Base-by-base conservation (phyloP, 768 basidiomycete species). In the Postia placenta region DNA sequence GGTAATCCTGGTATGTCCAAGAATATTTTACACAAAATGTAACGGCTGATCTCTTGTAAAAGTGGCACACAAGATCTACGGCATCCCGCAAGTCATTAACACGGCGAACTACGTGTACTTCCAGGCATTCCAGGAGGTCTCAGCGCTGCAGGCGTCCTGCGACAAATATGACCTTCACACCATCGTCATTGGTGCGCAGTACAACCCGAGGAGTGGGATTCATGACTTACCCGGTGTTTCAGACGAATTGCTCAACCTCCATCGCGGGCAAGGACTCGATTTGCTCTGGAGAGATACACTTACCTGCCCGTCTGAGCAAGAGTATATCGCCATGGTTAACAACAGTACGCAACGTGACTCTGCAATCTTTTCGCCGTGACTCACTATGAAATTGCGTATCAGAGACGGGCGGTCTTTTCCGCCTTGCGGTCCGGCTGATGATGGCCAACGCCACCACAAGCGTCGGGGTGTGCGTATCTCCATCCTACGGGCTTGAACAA, bases 91-190 rank as follows among this genome's bases (percentile, higher is more conserved):
- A 62, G 95, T 95, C 0, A 93, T 99, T 69, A 99, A 99, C 64
- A 83, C 87, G 0, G 95, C 95, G 0, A 97, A 96, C 62, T 98
- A 97, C 56, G 92, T 93, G 24, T 97, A 95, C 63, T 99, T 98
- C 61, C 78, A 91, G 38, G 95, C 94, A 0, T 93, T 85, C 63
- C 78, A 92, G 56, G 89, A 95, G 55, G 75, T 97, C 1, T 81
- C 85, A 54, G 70, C 72, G 11, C 73, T 90, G 38, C 69, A 39
- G 20, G 38, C 38, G 7, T 39, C 38, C 9, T 39, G 15, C 38
- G 9, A 7, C 20, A 39, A 22, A 19, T 19, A n/a, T 19, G 38
- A 39, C 20, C 38, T 39, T 17, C 38, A 39, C 38, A 6, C 38
- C 17, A 39, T 39, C 38, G 38, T 39, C 38, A 19, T 39, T 19